phyloP scores from a whole-genome alignment of 768 basidiomycete species.

The Crepidotus variabilis region DNA sequence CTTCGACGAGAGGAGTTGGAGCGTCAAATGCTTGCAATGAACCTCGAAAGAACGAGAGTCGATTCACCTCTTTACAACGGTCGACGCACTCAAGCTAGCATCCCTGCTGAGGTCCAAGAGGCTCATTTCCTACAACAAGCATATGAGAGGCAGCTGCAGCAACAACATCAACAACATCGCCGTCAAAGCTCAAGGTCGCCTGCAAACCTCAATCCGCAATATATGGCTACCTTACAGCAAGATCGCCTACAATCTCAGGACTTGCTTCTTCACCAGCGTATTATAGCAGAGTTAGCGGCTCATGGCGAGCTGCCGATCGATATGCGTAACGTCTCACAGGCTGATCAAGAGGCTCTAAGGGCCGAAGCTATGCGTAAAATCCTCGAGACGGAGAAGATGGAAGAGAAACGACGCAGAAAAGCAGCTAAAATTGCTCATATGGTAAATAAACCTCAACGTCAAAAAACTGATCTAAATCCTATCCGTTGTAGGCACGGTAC shows the following conservation, averaged over 20 bases:
- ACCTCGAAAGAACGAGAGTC: slow-evolving; percentile 18
- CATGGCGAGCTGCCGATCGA: slow-evolving; percentile 63
- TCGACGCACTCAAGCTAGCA: slow-evolving; percentile 30
- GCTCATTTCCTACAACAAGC: slow-evolving; percentile 33
- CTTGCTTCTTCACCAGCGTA: slow-evolving; percentile 66
- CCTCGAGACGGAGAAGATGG: slow-evolving; percentile 85
- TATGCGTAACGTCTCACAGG: slow-evolving; percentile 55
- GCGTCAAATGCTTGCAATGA: slow-evolving; percentile 53
- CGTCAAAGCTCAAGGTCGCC: slow-evolving; percentile 45
- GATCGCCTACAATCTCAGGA: slow-evolving; percentile 46
- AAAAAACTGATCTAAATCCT: slow-evolving; percentile 7
- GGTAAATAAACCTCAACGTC: slow-evolving; percentile 39
- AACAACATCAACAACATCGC: slow-evolving; percentile 50
- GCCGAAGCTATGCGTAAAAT: slow-evolving; percentile 86
- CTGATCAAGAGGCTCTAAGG: slow-evolving; percentile 67
- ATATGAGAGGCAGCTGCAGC: slow-evolving; percentile 20
- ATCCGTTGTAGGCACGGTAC: slow-evolving; percentile 68
- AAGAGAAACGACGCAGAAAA: slow-evolving; percentile 76
- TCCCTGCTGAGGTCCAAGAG: slow-evolving; percentile 45
- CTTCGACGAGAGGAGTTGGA: slow-evolving; percentile 63
- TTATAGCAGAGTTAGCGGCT: slow-evolving; percentile 70
- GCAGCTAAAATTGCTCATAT: slow-evolving; percentile 87
- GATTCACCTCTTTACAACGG: slow-evolving; percentile 14
- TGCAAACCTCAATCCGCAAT: slow-evolving; percentile 27
- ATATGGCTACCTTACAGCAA: slow-evolving; percentile 44